Evolutionary conservation across 1,139 yeast species (phyloP).

Genomic region (Lipomyces yarrowii): DNA sequence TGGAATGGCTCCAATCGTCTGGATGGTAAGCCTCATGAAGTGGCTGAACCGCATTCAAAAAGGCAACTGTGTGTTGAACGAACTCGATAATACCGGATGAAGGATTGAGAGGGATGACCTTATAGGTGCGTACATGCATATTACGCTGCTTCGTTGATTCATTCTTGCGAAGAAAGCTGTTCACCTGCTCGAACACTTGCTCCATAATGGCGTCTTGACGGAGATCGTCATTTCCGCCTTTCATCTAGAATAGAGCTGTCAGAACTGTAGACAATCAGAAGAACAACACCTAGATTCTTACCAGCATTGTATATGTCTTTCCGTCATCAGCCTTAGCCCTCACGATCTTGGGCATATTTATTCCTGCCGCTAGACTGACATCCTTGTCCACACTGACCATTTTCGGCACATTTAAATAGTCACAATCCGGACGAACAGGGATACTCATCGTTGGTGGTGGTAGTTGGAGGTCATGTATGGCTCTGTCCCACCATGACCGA

Average conservation of each 20-base stretch:
- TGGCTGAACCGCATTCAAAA: constrained; percentile 66
- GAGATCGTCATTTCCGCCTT: constrained; percentile 87
- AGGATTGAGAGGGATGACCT: constrained; percentile 88
- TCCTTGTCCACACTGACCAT: constrained; percentile 52
- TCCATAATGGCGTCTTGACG: constrained; percentile 98
- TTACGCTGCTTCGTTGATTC: constrained; percentile 58
- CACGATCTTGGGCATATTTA: constrained; percentile 83
- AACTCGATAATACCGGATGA: constrained; percentile 87
- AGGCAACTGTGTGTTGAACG: constrained; percentile 74
- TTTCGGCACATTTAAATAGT: constrained; percentile 54
- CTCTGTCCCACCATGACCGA: constrained; percentile 57
- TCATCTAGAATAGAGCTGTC: constrained; percentile 44
- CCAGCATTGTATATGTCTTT: constrained; percentile 54
- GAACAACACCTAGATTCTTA: constrained; percentile 2
- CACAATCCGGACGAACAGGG: constrained; percentile 47
- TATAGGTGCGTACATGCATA: constrained; percentile 76
- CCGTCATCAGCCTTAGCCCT: constrained; percentile 62
- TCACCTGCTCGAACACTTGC: constrained; percentile 89
- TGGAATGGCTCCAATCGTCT: constrained; percentile 53
- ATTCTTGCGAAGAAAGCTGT: constrained; percentile 62
- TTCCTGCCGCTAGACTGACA: constrained; percentile 70
- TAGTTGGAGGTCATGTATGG: constrained; percentile 49
- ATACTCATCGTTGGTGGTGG: constrained; percentile 72
- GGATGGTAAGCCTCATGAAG: constrained; percentile 52
- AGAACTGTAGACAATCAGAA: not conserved